Evolutionary conservation across 108 stramenopile genomes (phyloP).

Genomic region (Craspedostauros australis): DNA sequence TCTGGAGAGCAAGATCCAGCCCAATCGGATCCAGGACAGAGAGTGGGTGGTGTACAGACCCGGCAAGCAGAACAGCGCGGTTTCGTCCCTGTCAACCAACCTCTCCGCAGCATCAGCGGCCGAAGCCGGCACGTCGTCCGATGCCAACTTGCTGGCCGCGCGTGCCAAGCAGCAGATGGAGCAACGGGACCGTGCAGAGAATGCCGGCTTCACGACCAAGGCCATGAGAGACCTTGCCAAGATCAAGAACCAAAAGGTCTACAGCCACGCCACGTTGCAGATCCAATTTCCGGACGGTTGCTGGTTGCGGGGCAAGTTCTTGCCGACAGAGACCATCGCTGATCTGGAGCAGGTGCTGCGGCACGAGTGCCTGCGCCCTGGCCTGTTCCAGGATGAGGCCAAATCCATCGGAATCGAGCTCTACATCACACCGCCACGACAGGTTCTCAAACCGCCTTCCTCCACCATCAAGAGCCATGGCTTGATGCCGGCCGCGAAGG

Average conservation of each 20-base stretch:
- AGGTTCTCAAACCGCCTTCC: constrained; percentile 25
- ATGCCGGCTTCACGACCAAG: constrained; percentile 74
- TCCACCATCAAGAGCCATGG: constrained; percentile 55
- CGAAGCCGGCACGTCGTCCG: constrained; percentile 10
- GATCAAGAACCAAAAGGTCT: constrained; percentile 72
- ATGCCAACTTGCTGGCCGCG: constrained; percentile 50
- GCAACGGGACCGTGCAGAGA: constrained; percentile 54
- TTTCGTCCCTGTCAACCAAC: background rate
- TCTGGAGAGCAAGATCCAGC: constrained; percentile 4
- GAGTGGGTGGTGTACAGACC: constrained; percentile 45
- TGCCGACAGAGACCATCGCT: constrained; percentile 41
- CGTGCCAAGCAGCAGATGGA: constrained; percentile 37
- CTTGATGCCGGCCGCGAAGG: constrained; percentile 74
- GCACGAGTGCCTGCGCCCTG: constrained; percentile 11
- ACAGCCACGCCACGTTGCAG: constrained; percentile 56
- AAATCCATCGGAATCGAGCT: constrained; percentile 29
- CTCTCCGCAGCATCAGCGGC: background rate
- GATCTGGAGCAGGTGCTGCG: constrained; percentile 28
- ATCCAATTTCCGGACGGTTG: constrained; percentile 63
- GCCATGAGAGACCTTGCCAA: constrained; percentile 79
- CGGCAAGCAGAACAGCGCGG: constrained; percentile 12
- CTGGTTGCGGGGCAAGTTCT: constrained; percentile 54
- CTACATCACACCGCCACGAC: constrained; percentile 74
- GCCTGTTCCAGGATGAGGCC: background rate
- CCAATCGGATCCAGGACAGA: constrained; percentile 12